A percentile compares a stretch with the other conserved stretches of the same genome.
phyloP scores from a whole-genome alignment of 495 filamentous ascomycete genomes.

The Monascus purpureus region DNA sequence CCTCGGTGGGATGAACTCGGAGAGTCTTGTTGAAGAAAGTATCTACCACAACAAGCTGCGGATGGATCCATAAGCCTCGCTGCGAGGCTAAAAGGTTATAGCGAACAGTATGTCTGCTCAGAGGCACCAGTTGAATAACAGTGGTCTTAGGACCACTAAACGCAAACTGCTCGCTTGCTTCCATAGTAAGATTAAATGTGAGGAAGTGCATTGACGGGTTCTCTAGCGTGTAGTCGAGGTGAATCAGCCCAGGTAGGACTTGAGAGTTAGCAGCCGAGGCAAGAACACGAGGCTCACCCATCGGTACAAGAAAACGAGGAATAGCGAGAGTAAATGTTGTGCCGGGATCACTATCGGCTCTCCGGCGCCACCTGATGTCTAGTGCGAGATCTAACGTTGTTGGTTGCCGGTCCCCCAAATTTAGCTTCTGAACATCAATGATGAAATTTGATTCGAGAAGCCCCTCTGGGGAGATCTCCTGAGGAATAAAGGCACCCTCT shows the following conservation, averaged over 20 bases:
- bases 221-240: conserved; percentile 63
- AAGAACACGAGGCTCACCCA: conserved; percentile 77
- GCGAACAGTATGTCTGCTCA: conserved; percentile 53
- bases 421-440: conserved; percentile 54
- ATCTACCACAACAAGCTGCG: conserved; percentile 64
- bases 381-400: conserved; percentile 62
- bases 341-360: conserved; percentile 9
- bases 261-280: conserved; percentile 40
- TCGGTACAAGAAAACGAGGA: conserved; percentile 64
- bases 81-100: conserved; percentile 52
- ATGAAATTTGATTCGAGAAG: conserved; percentile 57
- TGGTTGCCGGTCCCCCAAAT: conserved; percentile 65
- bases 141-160: conserved; percentile 80
- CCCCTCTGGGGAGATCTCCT: conserved; percentile 43
- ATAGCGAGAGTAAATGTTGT: conserved; percentile 48
- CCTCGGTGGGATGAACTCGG: conserved; percentile 56
- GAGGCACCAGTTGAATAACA: conserved; percentile 61
- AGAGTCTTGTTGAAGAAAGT: conserved; percentile 81
- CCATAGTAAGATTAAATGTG: conserved; percentile 84
- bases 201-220: conserved; percentile 91
- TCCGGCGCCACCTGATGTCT: conserved; percentile 60
- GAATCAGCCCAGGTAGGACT: conserved; percentile 29
- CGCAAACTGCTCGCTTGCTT: conserved; percentile 80
- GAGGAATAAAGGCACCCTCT: conserved; percentile 20
- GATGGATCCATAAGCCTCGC: conserved; percentile 55